phyloP scores from a whole-genome alignment of 2,329 filamentous ascomycete species.

The Colletotrichum endophyticum region DNA sequence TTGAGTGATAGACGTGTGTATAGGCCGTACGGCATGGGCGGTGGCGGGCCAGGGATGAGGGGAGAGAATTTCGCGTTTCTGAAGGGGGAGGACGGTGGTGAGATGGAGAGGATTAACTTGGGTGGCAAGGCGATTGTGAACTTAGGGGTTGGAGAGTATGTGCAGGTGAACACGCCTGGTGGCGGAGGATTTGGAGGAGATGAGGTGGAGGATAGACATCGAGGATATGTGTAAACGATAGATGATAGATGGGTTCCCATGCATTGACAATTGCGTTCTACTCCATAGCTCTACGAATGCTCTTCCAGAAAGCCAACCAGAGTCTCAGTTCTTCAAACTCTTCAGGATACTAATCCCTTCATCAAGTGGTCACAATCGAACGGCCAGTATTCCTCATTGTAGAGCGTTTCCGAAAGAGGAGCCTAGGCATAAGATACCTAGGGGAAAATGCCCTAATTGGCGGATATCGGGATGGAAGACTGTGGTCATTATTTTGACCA shows the following conservation, averaged over 20 bases:
- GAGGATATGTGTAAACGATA: not conserved
- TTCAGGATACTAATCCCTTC: too few relatives aligned
- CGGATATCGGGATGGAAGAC: too few relatives aligned
- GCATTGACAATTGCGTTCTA: too few relatives aligned
- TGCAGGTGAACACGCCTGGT: slow-evolving; percentile 39
- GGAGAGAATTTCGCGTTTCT: slow-evolving; percentile 33
- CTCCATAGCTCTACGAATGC: too few relatives aligned
- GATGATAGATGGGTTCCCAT: not conserved
- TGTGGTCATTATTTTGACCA: too few relatives aligned
- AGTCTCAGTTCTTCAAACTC: too few relatives aligned
- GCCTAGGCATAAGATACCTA: too few relatives aligned
- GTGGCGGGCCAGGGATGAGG: slow-evolving; percentile 28
- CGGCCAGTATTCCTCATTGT: too few relatives aligned
- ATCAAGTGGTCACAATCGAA: too few relatives aligned
- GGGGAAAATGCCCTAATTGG: too few relatives aligned
- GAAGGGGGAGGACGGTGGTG: slow-evolving; percentile 27
- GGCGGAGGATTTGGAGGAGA: slow-evolving; percentile 32
- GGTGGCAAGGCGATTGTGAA: slow-evolving; percentile 35
- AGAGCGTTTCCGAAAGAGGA: too few relatives aligned
- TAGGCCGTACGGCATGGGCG: slow-evolving; percentile 37
- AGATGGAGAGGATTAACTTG: slow-evolving; percentile 33
- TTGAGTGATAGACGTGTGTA: slow-evolving; percentile 39
- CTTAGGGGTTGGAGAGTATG: slow-evolving; percentile 35
- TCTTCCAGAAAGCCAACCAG: too few relatives aligned
- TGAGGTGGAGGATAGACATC: slow-evolving; percentile 5